Base-by-base conservation (phyloP, 108 stramenopile genomes). In the Nitzschia sp. region DNA sequence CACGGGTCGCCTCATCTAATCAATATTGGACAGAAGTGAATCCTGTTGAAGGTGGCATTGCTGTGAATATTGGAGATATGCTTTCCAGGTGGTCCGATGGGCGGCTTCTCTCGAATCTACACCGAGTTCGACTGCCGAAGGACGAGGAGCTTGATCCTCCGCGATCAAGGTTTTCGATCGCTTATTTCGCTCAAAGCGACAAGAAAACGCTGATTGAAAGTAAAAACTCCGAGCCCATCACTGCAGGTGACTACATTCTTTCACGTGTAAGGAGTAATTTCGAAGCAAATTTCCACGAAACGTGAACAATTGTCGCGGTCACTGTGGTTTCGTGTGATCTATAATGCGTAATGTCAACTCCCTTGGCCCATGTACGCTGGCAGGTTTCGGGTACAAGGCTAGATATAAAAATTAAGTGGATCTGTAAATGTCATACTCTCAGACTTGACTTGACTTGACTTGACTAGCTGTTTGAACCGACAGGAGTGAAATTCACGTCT, bases 61-160 rank as follows among this genome's bases (percentile, higher is more conserved):
- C 83, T 4, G 77, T 84, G 2, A 84, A 84, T 44, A 78, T 84
- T 58, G 83, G 83, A 15, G 83, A 84, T 48, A 84, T 84, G 83
- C 58, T 84, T 1, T 34, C 56, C 2, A 60, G 79, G 6, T 84
- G 83, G 83, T 48, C 53, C 50, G 73, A 80, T 59, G 73, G 73
- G 9, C 28, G 47, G 17, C 30, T 83, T 15, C 62, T 66, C 57
- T 76, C 75, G 13, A 84, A 84, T 53, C 58, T 80, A 68, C 83
- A 84, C 59, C 76, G 83, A 32, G 83, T 84, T 19, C 67, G 83
- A 19, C 64, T 78, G 76, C 83, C 83, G n/a, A 72, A 56, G 5
- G 38, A 23, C 0, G 82, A 56, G 13, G 73, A 82, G 60, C 69
- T 71, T 23, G 55, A 30, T 26, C 63, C 68, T 5, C 58, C 71